Conservation (phyloP, 441 rosid species). For the Erodium moschatum region DNA sequence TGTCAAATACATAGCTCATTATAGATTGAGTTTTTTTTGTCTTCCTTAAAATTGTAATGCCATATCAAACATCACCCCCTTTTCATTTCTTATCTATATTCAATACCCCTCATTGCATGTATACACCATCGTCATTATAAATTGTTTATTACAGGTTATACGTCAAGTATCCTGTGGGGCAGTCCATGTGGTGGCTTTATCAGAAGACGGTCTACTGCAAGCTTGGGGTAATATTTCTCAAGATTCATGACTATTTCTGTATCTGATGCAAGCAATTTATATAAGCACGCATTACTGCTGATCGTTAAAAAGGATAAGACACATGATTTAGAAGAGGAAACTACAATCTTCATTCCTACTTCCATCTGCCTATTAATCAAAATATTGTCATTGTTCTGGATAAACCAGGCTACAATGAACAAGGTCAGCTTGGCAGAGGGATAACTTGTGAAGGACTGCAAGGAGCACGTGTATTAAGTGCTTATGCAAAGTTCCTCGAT, state of each 20-base stretch:
- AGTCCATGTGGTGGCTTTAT: constrained; percentile 84
- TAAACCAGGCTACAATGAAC: constrained; percentile 78
- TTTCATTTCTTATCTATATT: neutral
- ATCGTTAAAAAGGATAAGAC: neutral
- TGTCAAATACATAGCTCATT: too few relatives aligned
- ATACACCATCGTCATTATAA: neutral
- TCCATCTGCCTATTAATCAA: constrained; percentile 21
- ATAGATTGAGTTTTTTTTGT: too few relatives aligned
- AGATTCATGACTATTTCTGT: neutral
- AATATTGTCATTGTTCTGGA: constrained; percentile 22
- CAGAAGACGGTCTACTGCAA: constrained; percentile 76
- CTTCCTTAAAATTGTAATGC: too few relatives aligned
- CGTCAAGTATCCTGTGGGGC: constrained; percentile 84
- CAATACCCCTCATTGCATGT: neutral
- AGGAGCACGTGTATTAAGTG: constrained; percentile 57
- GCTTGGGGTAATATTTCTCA: constrained; percentile 63
- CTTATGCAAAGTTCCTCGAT: constrained; percentile 80
- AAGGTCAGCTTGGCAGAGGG: constrained; percentile 96
- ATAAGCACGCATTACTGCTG: neutral
- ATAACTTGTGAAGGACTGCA: constrained; percentile 90
- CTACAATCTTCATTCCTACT: constrained; percentile 14
- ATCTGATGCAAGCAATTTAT: constrained; percentile 13
- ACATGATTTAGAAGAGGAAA: constrained; percentile 7
- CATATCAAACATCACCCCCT: neutral
- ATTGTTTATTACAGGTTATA: constrained; percentile 36